Evolutionary conservation across 306 rosid genomes (phyloP).

Genomic region (Hippophae rhamnoides): DNA sequence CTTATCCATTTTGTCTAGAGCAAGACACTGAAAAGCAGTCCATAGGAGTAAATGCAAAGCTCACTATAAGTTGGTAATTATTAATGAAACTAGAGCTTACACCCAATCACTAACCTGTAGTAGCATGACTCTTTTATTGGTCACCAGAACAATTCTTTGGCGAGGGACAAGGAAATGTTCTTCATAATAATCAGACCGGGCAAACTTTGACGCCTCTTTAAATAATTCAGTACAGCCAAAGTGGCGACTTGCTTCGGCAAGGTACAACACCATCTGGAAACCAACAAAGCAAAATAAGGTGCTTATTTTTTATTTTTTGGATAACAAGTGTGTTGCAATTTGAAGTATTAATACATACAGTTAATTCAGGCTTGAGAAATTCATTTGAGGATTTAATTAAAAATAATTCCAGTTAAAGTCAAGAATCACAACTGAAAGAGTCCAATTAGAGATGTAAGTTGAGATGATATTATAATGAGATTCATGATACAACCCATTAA

Average conservation of each 20-base stretch:
- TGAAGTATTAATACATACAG: neutral
- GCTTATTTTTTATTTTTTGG: too few relatives aligned
- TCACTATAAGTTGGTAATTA: conserved; percentile 13
- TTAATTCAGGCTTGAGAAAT: neutral
- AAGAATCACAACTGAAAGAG: neutral
- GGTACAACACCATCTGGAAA: conserved; percentile 81
- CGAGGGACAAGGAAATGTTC: conserved; percentile 65
- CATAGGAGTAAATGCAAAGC: conserved; percentile 24
- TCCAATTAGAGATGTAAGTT: neutral
- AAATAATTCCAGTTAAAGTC: neutral
- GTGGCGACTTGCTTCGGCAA: conserved; percentile 82
- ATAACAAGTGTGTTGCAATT: neutral
- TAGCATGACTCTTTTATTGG: conserved; percentile 81
- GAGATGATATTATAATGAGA: neutral
- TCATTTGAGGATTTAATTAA: neutral
- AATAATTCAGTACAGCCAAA: conserved; percentile 91
- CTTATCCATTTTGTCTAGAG: conserved; percentile 74
- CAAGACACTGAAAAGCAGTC: conserved; percentile 48
- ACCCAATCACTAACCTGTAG: conserved; percentile 60
- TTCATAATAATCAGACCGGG: conserved; percentile 85
- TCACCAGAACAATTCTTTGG: conserved; percentile 73
- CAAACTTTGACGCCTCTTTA: conserved; percentile 94
- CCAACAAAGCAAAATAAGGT: neutral
- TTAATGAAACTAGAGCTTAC: conserved; percentile 1
- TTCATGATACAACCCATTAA: neutral